Base-by-base conservation (phyloP, 306 rosid species). In the Parietaria judaica region DNA sequence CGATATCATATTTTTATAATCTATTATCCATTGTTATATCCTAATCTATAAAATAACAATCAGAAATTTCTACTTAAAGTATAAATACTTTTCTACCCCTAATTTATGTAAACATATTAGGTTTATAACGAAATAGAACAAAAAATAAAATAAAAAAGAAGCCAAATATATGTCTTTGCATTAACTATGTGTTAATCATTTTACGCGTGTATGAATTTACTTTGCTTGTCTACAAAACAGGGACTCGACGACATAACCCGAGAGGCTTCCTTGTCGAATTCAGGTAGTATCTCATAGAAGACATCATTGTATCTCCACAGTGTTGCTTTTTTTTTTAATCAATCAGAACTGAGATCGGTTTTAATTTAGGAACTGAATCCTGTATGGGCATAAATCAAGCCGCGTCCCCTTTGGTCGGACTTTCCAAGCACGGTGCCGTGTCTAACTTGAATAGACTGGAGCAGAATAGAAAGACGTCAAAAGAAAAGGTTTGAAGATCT, bases 401-500 rank as follows among this genome's bases (percentile, higher is more conserved):
- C 56, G 70, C 51, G 15, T 16, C 55, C 13, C 66, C 68, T 52
- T 51, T 23, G 49, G 78, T 78, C 47, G 83, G 75, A 59, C 61
- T 64, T 57, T 52, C 46, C 46, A 46, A 13, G 69, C 71, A 54
- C 65, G 57, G 49, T 31, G 39, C 60, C 9, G 46, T 54, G 36
- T 69, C 80, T 57, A 68, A 67, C 58, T 70, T 35, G 66, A 79
- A 72, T 67, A 74, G 70, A 14, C 61, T n/a, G 54, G 82, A 70
- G 73, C 83, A 58, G 79, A 81, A 77, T 78, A 80, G 68, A 72
- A 73, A 64, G 16, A 36, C 65, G 54, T 45, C 43, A 3, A 88
- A 74, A 70, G 81, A 83, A 53, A 78, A 78, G 83, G 83, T 78
- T 61, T 69, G 46, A 11, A 67, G 56, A 63, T 66, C 73, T 60